phyloP scores from a whole-genome alignment of 768 basidiomycete species.

The Crassisporium funariophilum region DNA sequence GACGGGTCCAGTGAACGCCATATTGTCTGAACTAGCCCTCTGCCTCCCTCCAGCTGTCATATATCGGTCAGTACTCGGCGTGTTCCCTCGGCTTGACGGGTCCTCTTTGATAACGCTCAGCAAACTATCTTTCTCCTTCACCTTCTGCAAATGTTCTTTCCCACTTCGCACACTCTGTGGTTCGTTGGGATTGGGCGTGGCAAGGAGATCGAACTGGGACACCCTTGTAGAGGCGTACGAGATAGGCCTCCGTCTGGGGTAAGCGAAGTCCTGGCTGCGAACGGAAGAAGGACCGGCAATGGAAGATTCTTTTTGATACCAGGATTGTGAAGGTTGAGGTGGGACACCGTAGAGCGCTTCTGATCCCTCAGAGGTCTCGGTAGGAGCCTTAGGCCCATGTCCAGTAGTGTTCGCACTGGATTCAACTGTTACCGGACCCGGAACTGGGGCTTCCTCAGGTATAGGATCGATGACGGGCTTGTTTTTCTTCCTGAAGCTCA shows the following conservation, averaged over 20 bases:
- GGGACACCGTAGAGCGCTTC: conserved; percentile 20
- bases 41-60: conserved; percentile 7
- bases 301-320: conserved; percentile 29
- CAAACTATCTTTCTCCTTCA: conserved; percentile 28
- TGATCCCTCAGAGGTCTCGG: conserved; percentile 8
- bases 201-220: conserved; percentile 38
- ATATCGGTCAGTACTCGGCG: conserved; percentile 25
- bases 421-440: neutral
- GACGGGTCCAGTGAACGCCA: conserved; percentile 11
- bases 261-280: conserved; percentile 23
- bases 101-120: conserved; percentile 45
- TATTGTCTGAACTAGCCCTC: neutral
- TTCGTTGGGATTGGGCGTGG: conserved; percentile 25
- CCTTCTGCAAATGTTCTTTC: conserved; percentile 18
- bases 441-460: conserved; percentile 20
- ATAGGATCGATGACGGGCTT: conserved; percentile 36
- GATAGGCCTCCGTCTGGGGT: conserved; percentile 20
- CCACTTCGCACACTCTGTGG: conserved; percentile 27
- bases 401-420: neutral
- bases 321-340: conserved; percentile 23
- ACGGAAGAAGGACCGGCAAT: conserved; percentile 19
- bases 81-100: conserved; percentile 32
- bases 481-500: conserved; percentile 37
- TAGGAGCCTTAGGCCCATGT: conserved; percentile 5
- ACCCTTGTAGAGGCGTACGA: conserved; percentile 34